Percentiles rank a stretch among this genome's conserved stretches.
phyloP scores from a whole-genome alignment of 106 monocot genomes.

The Allium fistulosum region DNA sequence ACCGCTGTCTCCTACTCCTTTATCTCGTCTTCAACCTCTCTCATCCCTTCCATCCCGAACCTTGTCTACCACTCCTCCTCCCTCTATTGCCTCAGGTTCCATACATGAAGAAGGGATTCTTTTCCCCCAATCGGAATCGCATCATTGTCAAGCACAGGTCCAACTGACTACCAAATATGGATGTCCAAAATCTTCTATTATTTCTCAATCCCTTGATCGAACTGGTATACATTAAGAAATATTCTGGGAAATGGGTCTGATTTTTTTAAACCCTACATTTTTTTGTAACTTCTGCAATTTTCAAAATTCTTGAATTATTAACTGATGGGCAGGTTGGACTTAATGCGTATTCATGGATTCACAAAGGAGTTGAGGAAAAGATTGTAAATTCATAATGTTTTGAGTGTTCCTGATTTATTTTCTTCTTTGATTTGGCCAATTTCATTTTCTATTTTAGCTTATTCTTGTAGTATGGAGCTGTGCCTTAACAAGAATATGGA shows the following conservation, averaged over 20 bases:
- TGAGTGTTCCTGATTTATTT: background rate
- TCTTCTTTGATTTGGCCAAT: no score
- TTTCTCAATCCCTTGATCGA: slow-evolving; percentile 67
- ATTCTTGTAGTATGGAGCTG: slow-evolving; percentile 89
- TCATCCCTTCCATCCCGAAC: no score
- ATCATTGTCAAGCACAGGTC: no score
- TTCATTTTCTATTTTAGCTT: slow-evolving; percentile 27
- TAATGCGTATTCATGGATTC: slow-evolving; percentile 92
- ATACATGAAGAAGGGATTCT: no score
- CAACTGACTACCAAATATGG: slow-evolving; percentile 13
- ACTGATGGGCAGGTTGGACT: slow-evolving; percentile 52
- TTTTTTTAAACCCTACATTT: background rate
- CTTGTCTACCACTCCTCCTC: no score
- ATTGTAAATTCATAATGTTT: background rate
- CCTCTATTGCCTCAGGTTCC: no score
- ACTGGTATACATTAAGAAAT: slow-evolving; percentile 75
- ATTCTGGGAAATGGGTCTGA: slow-evolving; percentile 55
- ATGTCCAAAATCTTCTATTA: slow-evolving; percentile 70
- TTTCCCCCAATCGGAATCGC: no score
- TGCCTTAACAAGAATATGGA: slow-evolving; percentile 29
- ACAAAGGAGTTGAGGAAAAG: slow-evolving; percentile 72
- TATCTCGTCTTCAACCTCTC: no score
- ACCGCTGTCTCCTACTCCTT: no score
- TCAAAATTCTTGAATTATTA: background rate
- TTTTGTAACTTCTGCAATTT: background rate